phyloP scores from a whole-genome alignment of 371 early-diverging fungal genomes.

The Circinella umbellata region DNA sequence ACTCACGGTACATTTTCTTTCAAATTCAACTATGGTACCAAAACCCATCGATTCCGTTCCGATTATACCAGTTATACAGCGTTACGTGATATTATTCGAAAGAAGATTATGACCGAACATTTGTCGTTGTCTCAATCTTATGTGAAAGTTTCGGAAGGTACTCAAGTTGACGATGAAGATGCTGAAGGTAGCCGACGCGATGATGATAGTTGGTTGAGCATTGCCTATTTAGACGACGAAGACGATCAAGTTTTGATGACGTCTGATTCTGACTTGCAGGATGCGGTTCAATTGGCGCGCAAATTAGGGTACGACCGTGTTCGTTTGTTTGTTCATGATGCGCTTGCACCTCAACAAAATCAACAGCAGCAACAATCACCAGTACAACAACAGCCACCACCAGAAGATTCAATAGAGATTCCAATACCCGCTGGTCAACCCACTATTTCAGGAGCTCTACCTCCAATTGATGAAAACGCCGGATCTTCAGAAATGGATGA shows the following conservation, averaged over 20 bases:
- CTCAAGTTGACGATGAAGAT: conserved; percentile 4
- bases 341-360: conserved; percentile 21
- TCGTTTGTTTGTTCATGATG: conserved; percentile 71
- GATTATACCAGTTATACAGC: conserved; percentile 26
- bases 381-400: not conserved
- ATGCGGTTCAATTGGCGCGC: conserved; percentile 85
- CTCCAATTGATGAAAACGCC: not conserved
- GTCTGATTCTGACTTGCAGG: conserved; percentile 78
- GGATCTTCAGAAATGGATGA: not conserved
- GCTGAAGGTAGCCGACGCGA: conserved; percentile 20
- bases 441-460: not conserved
- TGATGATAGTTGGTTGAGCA: conserved; percentile 41
- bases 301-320: conserved; percentile 79
- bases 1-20: conserved; percentile 36
- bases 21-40: conserved; percentile 43
- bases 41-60: conserved; percentile 45
- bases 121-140: conserved; percentile 30
- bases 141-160: conserved; percentile 19
- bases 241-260: conserved; percentile 84
- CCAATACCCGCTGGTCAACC: conserved; percentile 18
- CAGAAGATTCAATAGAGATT: conserved; percentile 3
- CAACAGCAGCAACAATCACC: conserved; percentile 10
- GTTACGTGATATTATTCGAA: conserved; percentile 36
- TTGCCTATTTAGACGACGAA: conserved; percentile 91
- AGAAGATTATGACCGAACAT: conserved; percentile 48